Evolutionary conservation across 441 rosid genomes (phyloP), one percentile per base, ranked within the genome.

Genomic region (Pelargonium exstipulatum): DNA sequence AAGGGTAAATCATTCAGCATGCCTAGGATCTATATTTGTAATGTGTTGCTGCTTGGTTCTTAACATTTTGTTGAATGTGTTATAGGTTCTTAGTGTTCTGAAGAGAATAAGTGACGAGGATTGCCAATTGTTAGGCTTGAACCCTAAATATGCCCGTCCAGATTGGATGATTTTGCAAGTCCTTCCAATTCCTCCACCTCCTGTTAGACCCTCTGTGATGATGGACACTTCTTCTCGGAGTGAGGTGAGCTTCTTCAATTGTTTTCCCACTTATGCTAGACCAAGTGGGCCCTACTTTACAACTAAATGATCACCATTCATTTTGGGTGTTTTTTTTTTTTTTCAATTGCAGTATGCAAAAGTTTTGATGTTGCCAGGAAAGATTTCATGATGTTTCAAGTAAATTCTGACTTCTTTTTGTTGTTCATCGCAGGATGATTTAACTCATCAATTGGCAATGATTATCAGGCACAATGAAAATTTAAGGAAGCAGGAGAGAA

Each of bases 151-250:
- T 83, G 99, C 99, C 64, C 97, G 97, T 73, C 99, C 99, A 17
- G 99, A 95, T 79, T 92, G 99, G 98, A 95, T 95, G 99, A 95
- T 95, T 77, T 80, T 95, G 40, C 94, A 92, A 86, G 99, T 90
- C 71, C 98, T 92, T 71, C 99, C 98, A 62, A 89, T 92, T 69
- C 98, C 99, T 45, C 99, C 99, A 62, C 99, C 98, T 71, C 99
- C 97, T 65, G 98, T 95, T 69, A 92, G 99, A 79, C 99, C 99
- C 29, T 95, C 99, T 72, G 98, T 95, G 65, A 92, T 92, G 99
- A 95, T 92, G 98, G 99, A 95, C 77, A 92, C 99, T 70, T 92
- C 99, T 66, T 89, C 98, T 64, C 82, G 99, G 84, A 95, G 99
- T 81, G 99, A 95, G 93, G 98, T 78, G 83, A 81, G 90, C 69